Base-by-base conservation (phyloP, 257 asterid species). In the Gynochthodes officinalis region DNA sequence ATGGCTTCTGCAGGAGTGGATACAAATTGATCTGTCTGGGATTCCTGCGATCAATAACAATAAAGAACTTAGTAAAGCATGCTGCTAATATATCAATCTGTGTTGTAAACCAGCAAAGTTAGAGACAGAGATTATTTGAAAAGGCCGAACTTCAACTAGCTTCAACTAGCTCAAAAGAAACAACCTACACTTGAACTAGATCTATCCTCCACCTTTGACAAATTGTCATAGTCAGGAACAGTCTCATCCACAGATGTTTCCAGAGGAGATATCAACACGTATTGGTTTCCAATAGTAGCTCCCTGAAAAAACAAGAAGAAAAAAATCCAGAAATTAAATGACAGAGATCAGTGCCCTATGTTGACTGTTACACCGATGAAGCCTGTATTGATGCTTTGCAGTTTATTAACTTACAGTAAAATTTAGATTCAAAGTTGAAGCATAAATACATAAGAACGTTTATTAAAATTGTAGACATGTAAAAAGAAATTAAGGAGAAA, bases 1-100 rank as follows among this genome's bases (percentile, higher is more conserved):
- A 77, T 79, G 23, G 91, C 89, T 71, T 88, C 90, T 55, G 88
- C 89, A 12, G 91, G 88, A 44, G 78, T 52, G 3, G 89, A 82
- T 63, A 77, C 77, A 35, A 83, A 83, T 4, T 70, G 77, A 80
- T 81, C 78, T 1, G 80, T 53, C 10, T 68, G 85, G 46, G 57
- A 63, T 43, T 52, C 81, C 85, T 83, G 72, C 63, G 60, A 68
- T 53, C 52, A 78, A 43, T 18, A 39, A 43, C 11, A 16, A 23
- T 8, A 5, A 69, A 50, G 23, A 63, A 54, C 23, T 50, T 21
- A 28, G 37, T 18, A 27, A 27, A 5, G 0, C 49, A 43, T n/a
- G 28, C 13, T 1, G 35, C 54, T 59, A 28, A 58, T 10, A 12
- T 2, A 46, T 46, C 52, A 46, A 1, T 46, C 52, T 12, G 5